Conservation (phyloP, 2,329 filamentous ascomycete species). For the Colletotrichum limetticola region DNA sequence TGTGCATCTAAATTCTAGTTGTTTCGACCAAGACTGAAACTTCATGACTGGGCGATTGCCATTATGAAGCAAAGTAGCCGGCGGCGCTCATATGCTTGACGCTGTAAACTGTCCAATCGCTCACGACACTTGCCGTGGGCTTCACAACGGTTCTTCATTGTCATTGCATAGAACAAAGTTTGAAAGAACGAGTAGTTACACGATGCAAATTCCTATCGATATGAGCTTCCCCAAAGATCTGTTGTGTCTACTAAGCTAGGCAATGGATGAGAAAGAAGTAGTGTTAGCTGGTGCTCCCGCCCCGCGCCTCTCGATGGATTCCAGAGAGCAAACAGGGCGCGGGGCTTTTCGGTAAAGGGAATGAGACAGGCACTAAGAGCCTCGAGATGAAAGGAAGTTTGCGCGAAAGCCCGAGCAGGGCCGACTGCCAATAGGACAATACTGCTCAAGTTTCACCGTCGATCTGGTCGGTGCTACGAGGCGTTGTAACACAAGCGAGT, state of each 20-base stretch:
- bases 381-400: not conserved
- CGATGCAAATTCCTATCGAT: too few species aligned
- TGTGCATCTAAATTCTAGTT: not conserved
- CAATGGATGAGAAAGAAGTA: not conserved
- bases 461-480: not conserved
- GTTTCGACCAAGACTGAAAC: not conserved
- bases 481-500: not conserved
- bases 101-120: too few species aligned
- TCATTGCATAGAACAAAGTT: too few species aligned
- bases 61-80: too few species aligned
- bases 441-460: not conserved
- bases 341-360: not conserved
- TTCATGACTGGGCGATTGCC: not conserved
- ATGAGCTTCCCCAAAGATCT: too few species aligned
- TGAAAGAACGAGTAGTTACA: too few species aligned
- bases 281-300: too few species aligned
- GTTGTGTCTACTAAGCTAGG: not conserved
- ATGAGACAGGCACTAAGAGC: not conserved
- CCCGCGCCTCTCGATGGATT: not conserved
- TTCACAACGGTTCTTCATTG: too few species aligned
- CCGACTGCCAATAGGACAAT: not conserved
- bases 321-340: not conserved
- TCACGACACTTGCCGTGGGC: too few species aligned
- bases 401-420: not conserved
- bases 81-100: too few species aligned